These are phyloP conservation scores for Annulohypoxylon moriforme DNA, from an alignment of 495 filamentous ascomycete genomes.

Conservation along the genomic window DNA sequence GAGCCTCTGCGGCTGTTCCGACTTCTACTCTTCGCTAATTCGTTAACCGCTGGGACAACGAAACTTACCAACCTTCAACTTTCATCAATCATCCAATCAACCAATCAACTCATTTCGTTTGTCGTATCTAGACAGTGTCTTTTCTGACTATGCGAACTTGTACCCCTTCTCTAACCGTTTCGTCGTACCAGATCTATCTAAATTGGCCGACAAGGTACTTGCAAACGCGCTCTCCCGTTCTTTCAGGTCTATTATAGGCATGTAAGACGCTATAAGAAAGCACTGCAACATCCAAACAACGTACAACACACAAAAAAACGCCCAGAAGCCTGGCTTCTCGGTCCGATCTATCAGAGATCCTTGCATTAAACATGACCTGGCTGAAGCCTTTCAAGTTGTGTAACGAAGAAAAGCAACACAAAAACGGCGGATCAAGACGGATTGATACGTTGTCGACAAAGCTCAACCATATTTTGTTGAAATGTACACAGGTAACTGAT, in stretches of 20 bases:
- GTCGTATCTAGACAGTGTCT: conserved; percentile 25
- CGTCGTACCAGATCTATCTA: conserved; percentile 22
- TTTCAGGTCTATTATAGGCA: not conserved
- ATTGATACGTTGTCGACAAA: conserved; percentile 10
- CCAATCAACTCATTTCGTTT: conserved; percentile 25
- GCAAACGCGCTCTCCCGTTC: conserved; percentile 7
- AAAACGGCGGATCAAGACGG: conserved; percentile 12
- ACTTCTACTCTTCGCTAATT: conserved; percentile 28
- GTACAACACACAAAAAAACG: not conserved
- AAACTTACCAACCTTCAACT: not conserved
- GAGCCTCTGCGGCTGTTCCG: conserved; percentile 35
- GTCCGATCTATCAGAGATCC: conserved; percentile 45
- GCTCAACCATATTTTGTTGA: not conserved
- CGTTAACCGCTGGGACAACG: conserved; percentile 30
- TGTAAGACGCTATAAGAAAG: conserved; percentile 27
- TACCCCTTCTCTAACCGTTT: conserved; percentile 35
- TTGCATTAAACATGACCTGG: conserved; percentile 23
- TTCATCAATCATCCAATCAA: not conserved
- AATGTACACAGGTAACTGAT: not conserved
- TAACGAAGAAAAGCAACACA: conserved; percentile 28
- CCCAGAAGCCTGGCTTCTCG: conserved; percentile 42
- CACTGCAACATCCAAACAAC: conserved; percentile 19
- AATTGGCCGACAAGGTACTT: conserved; percentile 26
- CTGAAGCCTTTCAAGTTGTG: conserved; percentile 22
- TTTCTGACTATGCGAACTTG: conserved; percentile 19